These are phyloP conservation scores for Phallus indusiatus DNA, from an alignment of 768 basidiomycete species.

Conservation along the genomic window DNA sequence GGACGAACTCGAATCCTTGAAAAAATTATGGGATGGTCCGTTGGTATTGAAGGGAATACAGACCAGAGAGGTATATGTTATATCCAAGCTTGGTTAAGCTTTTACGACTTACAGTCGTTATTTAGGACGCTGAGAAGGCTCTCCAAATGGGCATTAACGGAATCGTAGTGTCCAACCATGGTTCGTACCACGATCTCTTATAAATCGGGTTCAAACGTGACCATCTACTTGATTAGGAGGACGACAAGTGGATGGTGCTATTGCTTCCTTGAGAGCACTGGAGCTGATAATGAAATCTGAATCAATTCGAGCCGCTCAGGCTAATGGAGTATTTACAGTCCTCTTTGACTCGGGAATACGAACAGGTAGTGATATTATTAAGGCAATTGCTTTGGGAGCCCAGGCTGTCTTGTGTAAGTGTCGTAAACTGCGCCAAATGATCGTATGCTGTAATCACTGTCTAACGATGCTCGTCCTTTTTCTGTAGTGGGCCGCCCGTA, in stretches of 20 bases:
- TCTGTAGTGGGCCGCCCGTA: constrained; percentile 59
- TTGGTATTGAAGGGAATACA: constrained; percentile 75
- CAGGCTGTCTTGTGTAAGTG: constrained; percentile 63
- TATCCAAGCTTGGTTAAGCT: neutral
- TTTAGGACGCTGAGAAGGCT: constrained; percentile 58
- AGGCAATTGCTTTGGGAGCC: constrained; percentile 80
- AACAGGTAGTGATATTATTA: constrained; percentile 74
- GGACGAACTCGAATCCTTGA: constrained; percentile 61
- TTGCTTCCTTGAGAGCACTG: constrained; percentile 64
- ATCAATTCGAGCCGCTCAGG: constrained; percentile 47
- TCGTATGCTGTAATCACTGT: neutral
- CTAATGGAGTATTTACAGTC: constrained; percentile 51
- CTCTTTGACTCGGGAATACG: constrained; percentile 69
- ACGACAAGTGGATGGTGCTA: constrained; percentile 56
- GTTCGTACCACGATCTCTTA: constrained; percentile 25
- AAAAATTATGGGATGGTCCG: constrained; percentile 69
- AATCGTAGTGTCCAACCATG: constrained; percentile 76
- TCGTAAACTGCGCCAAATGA: constrained; percentile 9
- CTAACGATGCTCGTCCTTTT: neutral
- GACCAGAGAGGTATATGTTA: constrained; percentile 38
- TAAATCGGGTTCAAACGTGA: constrained; percentile 36
- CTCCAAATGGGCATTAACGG: constrained; percentile 56
- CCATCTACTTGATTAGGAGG: constrained; percentile 54
- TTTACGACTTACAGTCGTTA: neutral
- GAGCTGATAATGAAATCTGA: constrained; percentile 56